Evolutionary conservation across 108 stramenopile genomes (phyloP), one percentile per base, ranked within the genome.

Genomic region (Seminavis robusta): DNA sequence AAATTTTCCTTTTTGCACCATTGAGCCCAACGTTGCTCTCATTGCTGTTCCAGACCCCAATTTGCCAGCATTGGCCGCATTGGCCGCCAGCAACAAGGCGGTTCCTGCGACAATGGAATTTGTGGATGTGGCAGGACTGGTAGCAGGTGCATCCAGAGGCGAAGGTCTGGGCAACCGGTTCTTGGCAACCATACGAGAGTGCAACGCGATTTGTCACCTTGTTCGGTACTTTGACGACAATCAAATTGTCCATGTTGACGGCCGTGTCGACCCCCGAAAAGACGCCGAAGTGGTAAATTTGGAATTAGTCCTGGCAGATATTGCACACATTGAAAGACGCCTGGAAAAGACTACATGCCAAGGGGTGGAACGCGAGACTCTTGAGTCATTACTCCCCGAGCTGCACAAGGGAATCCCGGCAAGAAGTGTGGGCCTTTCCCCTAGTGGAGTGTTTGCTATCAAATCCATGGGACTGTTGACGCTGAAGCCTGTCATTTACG

Each of bases 1-100:
- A 24, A 96, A 95, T 61, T 95, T 86, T 67, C 95, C 98, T n/a
- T 98, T 98, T 80, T 98, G 97, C 60, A 98, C 97, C 45, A 96
- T 98, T 38, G 98, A 97, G 53, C 98, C 98, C 42, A 95, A 97
- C 36, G 57, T 81, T 7, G 84, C 94, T 13, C 65, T 75, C 2
- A 82, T 93, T 8, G 57, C 83, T 5, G 79, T 97, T 17, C 94
- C 90, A 8, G 94, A 97, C 63, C 52, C 61, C 1, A 63, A 74
- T 31, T 67, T 95, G 33, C 25, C 59, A 24, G 33, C 25, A 33
- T 68, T 96, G 27, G 71, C 37, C 20, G 54, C 31, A 17, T 63
- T 87, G 64, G 46, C 33, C 24, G 78, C 73, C 31, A 59, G 19
- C 13, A 69, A 74, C 54, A n/a, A n/a, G n/a, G 41, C 69, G 16